phyloP scores from a whole-genome alignment of 768 basidiomycete species.

The Gymnopilus dilepis region DNA sequence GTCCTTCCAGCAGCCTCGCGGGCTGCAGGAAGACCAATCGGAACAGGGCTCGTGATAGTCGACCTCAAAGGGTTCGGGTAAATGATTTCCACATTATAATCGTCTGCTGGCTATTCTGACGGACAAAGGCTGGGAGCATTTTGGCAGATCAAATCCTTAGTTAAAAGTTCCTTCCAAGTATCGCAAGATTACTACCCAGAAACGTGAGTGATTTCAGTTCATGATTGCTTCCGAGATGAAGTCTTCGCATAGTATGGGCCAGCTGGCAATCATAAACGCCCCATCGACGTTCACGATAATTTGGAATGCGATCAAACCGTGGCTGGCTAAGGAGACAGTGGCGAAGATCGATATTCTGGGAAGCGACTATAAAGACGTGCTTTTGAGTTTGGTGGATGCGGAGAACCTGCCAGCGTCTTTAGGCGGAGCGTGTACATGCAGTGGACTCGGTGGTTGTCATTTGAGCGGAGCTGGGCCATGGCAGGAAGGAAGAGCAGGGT shows the following conservation, averaged over 20 bases:
- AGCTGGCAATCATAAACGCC: slow-evolving; percentile 73
- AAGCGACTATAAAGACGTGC: slow-evolving; percentile 56
- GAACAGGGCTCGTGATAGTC: slow-evolving; percentile 64
- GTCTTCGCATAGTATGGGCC: slow-evolving; percentile 63
- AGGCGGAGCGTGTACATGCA: slow-evolving; percentile 72
- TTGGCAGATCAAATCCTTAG: slow-evolving; percentile 77
- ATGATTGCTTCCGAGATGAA: slow-evolving; percentile 4
- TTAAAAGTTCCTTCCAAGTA: slow-evolving; percentile 67
- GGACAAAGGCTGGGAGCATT: slow-evolving; percentile 63
- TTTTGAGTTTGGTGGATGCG: slow-evolving; percentile 64
- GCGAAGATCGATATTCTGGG: slow-evolving; percentile 73
- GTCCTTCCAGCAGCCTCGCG: slow-evolving; percentile 68
- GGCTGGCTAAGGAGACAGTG: slow-evolving; percentile 75
- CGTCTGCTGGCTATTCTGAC: background rate
- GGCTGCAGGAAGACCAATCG: slow-evolving; percentile 56
- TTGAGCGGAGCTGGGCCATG: slow-evolving; percentile 73
- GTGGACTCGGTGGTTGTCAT: slow-evolving; percentile 58
- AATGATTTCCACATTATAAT: slow-evolving; percentile 21
- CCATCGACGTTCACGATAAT: slow-evolving; percentile 76
- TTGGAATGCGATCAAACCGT: slow-evolving; percentile 71
- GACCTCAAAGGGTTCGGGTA: slow-evolving; percentile 77
- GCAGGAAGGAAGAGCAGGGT: slow-evolving; percentile 62
- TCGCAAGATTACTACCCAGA: slow-evolving; percentile 84
- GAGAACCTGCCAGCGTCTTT: slow-evolving; percentile 65
- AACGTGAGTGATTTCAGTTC: slow-evolving; percentile 47